Evolutionary conservation across 228 moss, liverwort and hornwort species (phyloP).

Genomic region (Sphagnum fallax): DNA sequence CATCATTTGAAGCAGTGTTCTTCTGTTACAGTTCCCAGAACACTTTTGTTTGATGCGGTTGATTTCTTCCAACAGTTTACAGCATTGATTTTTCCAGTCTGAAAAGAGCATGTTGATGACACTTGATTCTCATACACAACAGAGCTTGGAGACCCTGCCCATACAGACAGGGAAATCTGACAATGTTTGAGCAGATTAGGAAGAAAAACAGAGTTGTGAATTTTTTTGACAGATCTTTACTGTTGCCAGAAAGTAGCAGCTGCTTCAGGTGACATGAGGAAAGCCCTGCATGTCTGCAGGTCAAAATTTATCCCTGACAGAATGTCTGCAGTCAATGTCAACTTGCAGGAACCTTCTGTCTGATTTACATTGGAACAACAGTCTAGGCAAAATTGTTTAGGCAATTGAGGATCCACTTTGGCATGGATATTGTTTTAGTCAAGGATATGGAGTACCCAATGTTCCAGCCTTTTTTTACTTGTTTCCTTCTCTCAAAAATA

Average conservation of each 20-base stretch:
- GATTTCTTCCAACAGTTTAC: too few species aligned
- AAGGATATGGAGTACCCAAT: not conserved
- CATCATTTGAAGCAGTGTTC: not conserved
- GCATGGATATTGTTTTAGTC: not conserved
- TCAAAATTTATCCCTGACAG: conserved; percentile 4
- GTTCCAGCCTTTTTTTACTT: too few species aligned
- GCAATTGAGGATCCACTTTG: not conserved
- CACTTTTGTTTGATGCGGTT: not conserved
- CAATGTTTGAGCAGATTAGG: too few species aligned
- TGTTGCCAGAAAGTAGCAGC: conserved; percentile 75
- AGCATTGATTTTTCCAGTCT: too few species aligned
- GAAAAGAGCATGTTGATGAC: too few species aligned
- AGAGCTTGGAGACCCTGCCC: too few species aligned
- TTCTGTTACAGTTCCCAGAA: not conserved
- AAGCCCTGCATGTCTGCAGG: conserved; percentile 94
- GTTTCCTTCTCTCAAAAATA: too few species aligned
- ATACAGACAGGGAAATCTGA: too few species aligned
- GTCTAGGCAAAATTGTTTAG: not conserved
- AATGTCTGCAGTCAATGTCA: not conserved
- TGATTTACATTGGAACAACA: not conserved
- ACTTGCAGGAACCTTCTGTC: not conserved
- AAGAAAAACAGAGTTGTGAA: too few species aligned
- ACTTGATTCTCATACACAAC: too few species aligned
- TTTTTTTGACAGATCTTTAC: not conserved
- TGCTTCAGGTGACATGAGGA: conserved; percentile 89